Evolutionary conservation across 2,329 filamentous ascomycete genomes (phyloP).

Genomic region (Leptoxyphium fumago): DNA sequence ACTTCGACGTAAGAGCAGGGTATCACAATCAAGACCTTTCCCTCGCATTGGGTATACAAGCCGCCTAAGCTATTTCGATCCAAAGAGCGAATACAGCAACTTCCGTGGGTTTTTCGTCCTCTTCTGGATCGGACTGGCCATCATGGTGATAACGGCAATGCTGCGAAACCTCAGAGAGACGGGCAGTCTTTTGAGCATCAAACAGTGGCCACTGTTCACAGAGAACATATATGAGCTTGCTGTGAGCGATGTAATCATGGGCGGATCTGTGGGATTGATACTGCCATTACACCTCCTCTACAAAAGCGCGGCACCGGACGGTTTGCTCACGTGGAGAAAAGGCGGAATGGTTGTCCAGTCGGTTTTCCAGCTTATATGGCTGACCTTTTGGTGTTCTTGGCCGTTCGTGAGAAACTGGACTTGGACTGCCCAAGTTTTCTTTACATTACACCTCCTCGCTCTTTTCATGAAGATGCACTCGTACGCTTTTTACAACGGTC

Average conservation of each 20-base stretch:
- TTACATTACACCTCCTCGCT: conserved; percentile 78
- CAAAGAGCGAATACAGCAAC: conserved; percentile 77
- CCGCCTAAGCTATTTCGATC: conserved; percentile 90
- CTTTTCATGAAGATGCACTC: conserved; percentile 99
- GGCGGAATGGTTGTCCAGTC: conserved; percentile 75
- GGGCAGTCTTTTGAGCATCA: conserved; percentile 66
- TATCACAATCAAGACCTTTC: conserved; percentile 64
- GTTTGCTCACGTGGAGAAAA: conserved; percentile 53
- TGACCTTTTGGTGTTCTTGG: conserved; percentile 58
- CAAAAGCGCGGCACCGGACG: conserved; percentile 33
- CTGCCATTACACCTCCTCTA: conserved; percentile 60
- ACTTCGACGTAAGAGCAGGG: conserved; percentile 45
- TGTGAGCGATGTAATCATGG: conserved; percentile 75
- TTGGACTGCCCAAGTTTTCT: conserved; percentile 94
- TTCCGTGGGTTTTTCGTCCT: conserved; percentile 96
- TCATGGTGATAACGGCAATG: conserved; percentile 94
- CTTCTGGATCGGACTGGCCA: conserved; percentile 92
- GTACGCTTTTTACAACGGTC: conserved; percentile 95
- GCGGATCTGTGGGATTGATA: conserved; percentile 54
- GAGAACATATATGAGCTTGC: conserved; percentile 80
- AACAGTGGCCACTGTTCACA: conserved; percentile 80
- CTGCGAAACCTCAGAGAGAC: conserved; percentile 88
- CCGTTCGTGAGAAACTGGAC: conserved; percentile 83
- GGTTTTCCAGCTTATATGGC: conserved; percentile 64
- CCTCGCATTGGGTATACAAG: conserved; percentile 84